Conservation (phyloP, 1,284 basidiomycete species). For the Trichosporon sp. region DNA sequence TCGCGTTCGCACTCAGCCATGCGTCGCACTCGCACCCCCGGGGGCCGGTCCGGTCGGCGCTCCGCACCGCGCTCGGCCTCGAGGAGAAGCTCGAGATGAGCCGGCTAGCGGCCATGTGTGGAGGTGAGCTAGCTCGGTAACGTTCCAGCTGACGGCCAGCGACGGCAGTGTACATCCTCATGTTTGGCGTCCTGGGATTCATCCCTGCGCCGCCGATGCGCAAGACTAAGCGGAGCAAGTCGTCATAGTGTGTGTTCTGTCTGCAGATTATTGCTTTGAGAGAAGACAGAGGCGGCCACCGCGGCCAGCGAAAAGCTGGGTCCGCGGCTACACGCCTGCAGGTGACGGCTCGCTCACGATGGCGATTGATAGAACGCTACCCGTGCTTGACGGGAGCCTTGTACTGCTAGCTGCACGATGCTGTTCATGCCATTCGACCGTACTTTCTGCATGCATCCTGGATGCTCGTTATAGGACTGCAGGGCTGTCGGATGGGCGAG, state of each 20-base stretch:
- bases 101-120: constrained; percentile 35
- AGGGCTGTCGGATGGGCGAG: not conserved
- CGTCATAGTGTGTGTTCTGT: not conserved
- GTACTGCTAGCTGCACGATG: not conserved
- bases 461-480: not conserved
- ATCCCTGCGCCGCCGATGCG: constrained; percentile 33
- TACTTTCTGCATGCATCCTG: not conserved
- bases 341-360: too few relatives aligned
- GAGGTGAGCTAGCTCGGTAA: constrained; percentile 31
- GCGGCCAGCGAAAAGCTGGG: too few relatives aligned
- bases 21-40: constrained; percentile 29
- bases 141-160: constrained; percentile 24
- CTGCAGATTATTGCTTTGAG: too few relatives aligned
- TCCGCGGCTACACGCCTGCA: too few relatives aligned
- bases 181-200: constrained; percentile 43
- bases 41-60: constrained; percentile 28
- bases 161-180: constrained; percentile 40
- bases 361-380: not conserved
- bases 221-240: not conserved
- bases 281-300: too few relatives aligned
- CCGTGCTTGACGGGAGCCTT: not conserved
- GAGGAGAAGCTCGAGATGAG: constrained; percentile 24
- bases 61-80: constrained; percentile 15
- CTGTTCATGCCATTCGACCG: not conserved
- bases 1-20: constrained; percentile 41